Evolutionary conservation across 2,329 filamentous ascomycete genomes (phyloP), one percentile per base, ranked within the genome.

Genomic region (Microsporum audouinii): DNA sequence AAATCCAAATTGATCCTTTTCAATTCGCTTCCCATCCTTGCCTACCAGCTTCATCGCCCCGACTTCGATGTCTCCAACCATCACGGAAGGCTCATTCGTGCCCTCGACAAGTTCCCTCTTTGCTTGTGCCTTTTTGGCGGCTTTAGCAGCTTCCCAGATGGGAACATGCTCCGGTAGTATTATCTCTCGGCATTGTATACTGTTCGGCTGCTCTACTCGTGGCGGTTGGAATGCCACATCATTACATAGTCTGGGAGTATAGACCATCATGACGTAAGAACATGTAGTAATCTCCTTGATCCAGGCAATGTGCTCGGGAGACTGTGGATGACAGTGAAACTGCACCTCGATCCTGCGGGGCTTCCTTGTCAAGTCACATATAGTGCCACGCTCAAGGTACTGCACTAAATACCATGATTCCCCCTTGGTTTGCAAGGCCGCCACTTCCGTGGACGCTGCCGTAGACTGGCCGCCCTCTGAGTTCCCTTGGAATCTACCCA

Each of bases 221-320:
- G 90, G 89, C 0, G 91, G 91, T 60, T 88, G 78, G 72, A 96
- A 96, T 7, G 90, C 90, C 7, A 89, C 84, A 66, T 96, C 91
- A 70, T 87, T 84, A 76, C 91, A 96, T 10, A 96, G 83, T 0
- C 90, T 85, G 0, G 91, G 89, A 0, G 91, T 96, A 71, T 95
- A 88, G 64, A 96, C 84, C 36, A 95, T 84, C 91, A 96, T 96
- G 60, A 96, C 80, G 71, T 96, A 96, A 10, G 89, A 85, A 75
- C 91, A 96, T 8, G 90, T 96, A 2, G 87, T 88, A 1, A 92
- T 84, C 72, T 96, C 91, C 73, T 96, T 96, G 75, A 96, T 95
- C 84, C 89, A 91, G 49, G 87, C 87, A 68, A 96, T 96, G 56
- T 87, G 84, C 71, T 95, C 79, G 2, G 83, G 83, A 36, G 85